Evolutionary conservation across 176 grass and related monocot species (phyloP).

Genomic region (Hordeum vulgare): MorexV3_pseudomolecules_assembly NC_058524.1:10037992-10038491

Average conservation of each 20-base stretch:
- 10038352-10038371: slow-evolving; percentile 46
- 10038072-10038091: slow-evolving; percentile 41
- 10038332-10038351: slow-evolving; percentile 40
- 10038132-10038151: background rate
- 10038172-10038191: slow-evolving; percentile 47
- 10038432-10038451: slow-evolving; percentile 23
- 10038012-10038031: slow-evolving; percentile 18
- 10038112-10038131: slow-evolving; percentile 2
- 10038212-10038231: slow-evolving; percentile 26
- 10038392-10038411: slow-evolving; percentile 21
- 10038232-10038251: slow-evolving; percentile 27
- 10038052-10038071: slow-evolving; percentile 45
- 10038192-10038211: slow-evolving; percentile 9
- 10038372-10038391: slow-evolving; percentile 37
- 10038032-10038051: slow-evolving; percentile 25
- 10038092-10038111: slow-evolving; percentile 28
- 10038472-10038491: slow-evolving; percentile 78
- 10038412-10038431: slow-evolving; percentile 13
- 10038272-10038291: slow-evolving; percentile 19
- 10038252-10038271: slow-evolving; percentile 36
- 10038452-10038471: slow-evolving; percentile 53
- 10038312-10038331: slow-evolving; percentile 12
- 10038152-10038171: slow-evolving; percentile 33
- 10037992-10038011: slow-evolving; percentile 4
- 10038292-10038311: slow-evolving; percentile 40